Base-by-base conservation (phyloP, 768 basidiomycete genomes). In the Trametes gibbosa region DNA sequence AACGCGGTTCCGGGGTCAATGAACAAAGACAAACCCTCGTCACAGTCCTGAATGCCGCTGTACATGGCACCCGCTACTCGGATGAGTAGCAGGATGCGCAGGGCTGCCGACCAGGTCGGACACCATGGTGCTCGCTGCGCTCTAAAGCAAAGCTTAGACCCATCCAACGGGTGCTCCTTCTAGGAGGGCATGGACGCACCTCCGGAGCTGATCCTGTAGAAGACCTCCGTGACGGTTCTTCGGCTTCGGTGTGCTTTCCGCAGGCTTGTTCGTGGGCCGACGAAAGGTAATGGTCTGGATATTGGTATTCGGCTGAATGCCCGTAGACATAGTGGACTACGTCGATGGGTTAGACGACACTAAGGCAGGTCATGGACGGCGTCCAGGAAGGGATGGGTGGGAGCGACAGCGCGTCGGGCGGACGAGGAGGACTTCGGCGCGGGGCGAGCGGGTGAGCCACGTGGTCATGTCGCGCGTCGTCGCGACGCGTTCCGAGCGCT, bases 61-160 rank as follows among this genome's bases (percentile, higher is more conserved):
- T 98, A 98, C 95, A 99, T 98, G 2, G 95, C 97, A 0, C 82
- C 86, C 24, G 84, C 75, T 29, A 95, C 80, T 19, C 97, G 84
- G 17, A 97, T 68, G 16, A 98, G 80, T 50, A 97, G 75, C 40
- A 98, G 70, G 40, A 97, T 81, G 48, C 95, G 85, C 60, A 98
- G 77, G 5, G 95, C 97, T 6, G 90, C 76, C 35, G 86, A 88
- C 68, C 95, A 89, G 62, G 85, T 83, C 47, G 97, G 96, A 50
- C 82, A 82, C 87, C 92, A 93, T 81, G 93, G 92, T 37, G 84
- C 82, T 48, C 84, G 82, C 64, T 86, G 83, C 35, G 88, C 73
- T 69, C 88, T 90, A 53, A 17, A 52, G 5, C 17, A 53, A 12
- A 45, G 21, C 53, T 51, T 62, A 62, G 66, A 32, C 8, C 12